Evolutionary conservation across 768 basidiomycete genomes (phyloP).

Genomic region (Hypholoma sublateritium): DNA sequence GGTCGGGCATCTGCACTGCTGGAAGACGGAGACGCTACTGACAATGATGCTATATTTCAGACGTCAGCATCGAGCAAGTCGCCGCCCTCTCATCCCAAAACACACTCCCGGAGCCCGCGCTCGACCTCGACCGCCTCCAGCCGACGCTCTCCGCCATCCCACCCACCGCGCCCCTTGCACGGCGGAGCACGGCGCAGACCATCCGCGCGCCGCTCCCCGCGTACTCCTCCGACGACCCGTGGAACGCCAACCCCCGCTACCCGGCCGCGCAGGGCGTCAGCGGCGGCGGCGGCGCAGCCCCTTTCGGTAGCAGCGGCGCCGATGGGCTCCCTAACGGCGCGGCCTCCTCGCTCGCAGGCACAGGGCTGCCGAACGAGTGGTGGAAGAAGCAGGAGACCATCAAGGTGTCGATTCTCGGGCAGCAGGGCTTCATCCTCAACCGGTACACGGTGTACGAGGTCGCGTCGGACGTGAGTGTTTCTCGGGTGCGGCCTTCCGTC

Average conservation of each 20-base stretch:
- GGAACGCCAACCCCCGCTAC: constrained; percentile 47
- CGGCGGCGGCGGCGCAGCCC: too few relatives aligned
- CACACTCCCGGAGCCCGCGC: constrained; percentile 69
- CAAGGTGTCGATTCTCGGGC: constrained; percentile 72
- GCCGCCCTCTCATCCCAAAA: constrained; percentile 77
- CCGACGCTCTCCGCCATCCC: constrained; percentile 52
- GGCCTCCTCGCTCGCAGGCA: constrained; percentile 63
- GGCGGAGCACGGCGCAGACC: constrained; percentile 39
- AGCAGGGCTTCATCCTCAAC: constrained; percentile 90
- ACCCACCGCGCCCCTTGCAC: constrained; percentile 37
- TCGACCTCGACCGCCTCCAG: constrained; percentile 62
- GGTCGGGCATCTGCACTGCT: constrained; percentile 40
- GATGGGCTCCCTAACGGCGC: constrained; percentile 41
- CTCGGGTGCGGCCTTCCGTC: not conserved
- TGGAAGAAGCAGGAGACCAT: constrained; percentile 83
- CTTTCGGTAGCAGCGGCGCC: constrained; percentile 25
- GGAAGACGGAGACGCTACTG: not conserved
- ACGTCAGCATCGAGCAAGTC: constrained; percentile 79
- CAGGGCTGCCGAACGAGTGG: constrained; percentile 78
- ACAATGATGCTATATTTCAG: constrained; percentile 32
- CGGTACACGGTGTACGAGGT: constrained; percentile 86
- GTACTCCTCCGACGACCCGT: constrained; percentile 69
- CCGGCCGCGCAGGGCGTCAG: constrained; percentile 22
- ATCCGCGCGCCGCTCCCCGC: constrained; percentile 46
- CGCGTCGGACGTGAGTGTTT: constrained; percentile 63